phyloP scores from a whole-genome alignment of 1,284 basidiomycete species.

The Melampsora larici-populina region DNA sequence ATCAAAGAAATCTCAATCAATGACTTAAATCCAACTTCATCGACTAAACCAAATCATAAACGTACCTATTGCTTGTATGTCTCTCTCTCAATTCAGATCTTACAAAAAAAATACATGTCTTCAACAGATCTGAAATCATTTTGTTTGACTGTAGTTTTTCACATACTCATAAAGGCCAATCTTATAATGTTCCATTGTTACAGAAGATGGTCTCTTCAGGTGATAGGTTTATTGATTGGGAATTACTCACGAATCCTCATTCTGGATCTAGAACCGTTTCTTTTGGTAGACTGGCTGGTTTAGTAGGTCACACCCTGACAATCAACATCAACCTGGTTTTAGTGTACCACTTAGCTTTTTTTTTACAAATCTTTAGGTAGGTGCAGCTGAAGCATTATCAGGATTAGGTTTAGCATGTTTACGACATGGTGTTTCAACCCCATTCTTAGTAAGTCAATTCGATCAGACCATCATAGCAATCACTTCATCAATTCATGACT shows the following conservation, averaged over 20 bases:
- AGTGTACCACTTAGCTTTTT: not conserved
- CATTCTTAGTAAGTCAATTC: constrained; percentile 66
- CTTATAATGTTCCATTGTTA: constrained; percentile 76
- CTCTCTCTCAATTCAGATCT: too few relatives aligned
- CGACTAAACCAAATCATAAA: constrained; percentile 18
- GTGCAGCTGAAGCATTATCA: constrained; percentile 73
- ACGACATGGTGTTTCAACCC: constrained; percentile 71
- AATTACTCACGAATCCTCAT: constrained; percentile 64
- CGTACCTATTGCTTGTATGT: constrained; percentile 39
- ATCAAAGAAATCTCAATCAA: too few relatives aligned
- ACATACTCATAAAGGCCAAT: constrained; percentile 76
- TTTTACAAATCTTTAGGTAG: constrained; percentile 63
- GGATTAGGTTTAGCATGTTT: constrained; percentile 74
- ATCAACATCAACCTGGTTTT: not conserved
- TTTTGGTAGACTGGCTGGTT: constrained; percentile 65
- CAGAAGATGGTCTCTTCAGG: constrained; percentile 60
- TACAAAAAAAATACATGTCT: too few relatives aligned
- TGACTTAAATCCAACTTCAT: constrained; percentile 57
- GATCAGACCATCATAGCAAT: not conserved
- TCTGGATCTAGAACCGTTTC: constrained; percentile 62
- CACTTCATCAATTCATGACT: too few relatives aligned
- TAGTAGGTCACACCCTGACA: constrained; percentile 72
- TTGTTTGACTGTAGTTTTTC: constrained; percentile 69
- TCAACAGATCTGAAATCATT: not conserved
- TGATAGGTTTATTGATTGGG: constrained; percentile 69